Evolutionary conservation across 1,284 basidiomycete genomes (phyloP), one percentile per base, ranked within the genome.

Genomic region (Malassezia furfur): DNA sequence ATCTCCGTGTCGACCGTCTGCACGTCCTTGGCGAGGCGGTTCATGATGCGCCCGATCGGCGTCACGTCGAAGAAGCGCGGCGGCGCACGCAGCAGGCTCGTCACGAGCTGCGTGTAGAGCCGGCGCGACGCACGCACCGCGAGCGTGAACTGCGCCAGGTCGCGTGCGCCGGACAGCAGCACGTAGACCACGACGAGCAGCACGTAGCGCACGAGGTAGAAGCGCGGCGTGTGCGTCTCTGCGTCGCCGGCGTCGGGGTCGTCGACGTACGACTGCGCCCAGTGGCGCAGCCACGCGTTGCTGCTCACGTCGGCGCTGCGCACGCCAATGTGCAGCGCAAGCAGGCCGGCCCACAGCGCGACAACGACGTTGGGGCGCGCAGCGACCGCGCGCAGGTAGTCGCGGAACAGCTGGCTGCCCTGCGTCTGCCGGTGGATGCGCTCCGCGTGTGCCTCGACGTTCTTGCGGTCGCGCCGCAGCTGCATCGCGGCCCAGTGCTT

Each of bases 1-100:
- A 74, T 65, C 41, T 75, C 74, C 59, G 71, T 70, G 54, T 75
- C 74, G 35, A 75, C 52, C 19, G 74, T 74, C 55, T 72, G 68
- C 10, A 73, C 56, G 36, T 75, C 74, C 54, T 72, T 71, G 17
- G 67, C 68, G n/a, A 74, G 58, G 35, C 72, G 65, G 57, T 75
- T 75, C 63, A 75, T 70, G 50, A 75, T 70, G 12, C 72, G 62
- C 6, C 74, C 72, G 21, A 72, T 64, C 14, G 71, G 72, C 22
- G 72, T 72, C 28, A 64, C 59, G 47, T 73, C 71, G 25, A 70
- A 73, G 60, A 68, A 73, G 9, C 65, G 64, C 22, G 69, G 71
- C 48, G 51, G 84, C 1, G 91, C 90, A 65, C 91, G 90, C 1
- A 98, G 78, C 9, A 96, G 85, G 0, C 85, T 78, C 72, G 90